Conservation (phyloP, 345 rosid species). For the sweet orange (Citrus sinensis) region DVS_A1.0 CM039163.1:5371001-5371500, state of each 20-base stretch:
- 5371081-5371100: background rate
- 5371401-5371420: constrained; percentile 98
- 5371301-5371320: background rate
- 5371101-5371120: background rate
- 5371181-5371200: constrained; percentile 4
- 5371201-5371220: constrained; percentile 99
- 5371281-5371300: constrained; percentile 88
- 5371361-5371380: constrained; percentile 64
- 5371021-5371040: no score
- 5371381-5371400: constrained; percentile 89
- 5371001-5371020: background rate
- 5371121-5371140: constrained; percentile 1
- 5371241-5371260: constrained; percentile 92
- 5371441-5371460: constrained; percentile 88
- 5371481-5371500: constrained; percentile 88
- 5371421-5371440: constrained; percentile 87
- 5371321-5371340: background rate
- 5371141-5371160: background rate
- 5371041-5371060: background rate
- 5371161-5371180: constrained; percentile 4
- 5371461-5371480: constrained; percentile 97
- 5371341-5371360: constrained; percentile 14
- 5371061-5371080: background rate
- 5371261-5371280: constrained; percentile 72
- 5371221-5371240: constrained; percentile 84